Evolutionary conservation across 192 early-diverging fungal species (phyloP).

Genomic region (Mortierella hygrophila): DNA sequence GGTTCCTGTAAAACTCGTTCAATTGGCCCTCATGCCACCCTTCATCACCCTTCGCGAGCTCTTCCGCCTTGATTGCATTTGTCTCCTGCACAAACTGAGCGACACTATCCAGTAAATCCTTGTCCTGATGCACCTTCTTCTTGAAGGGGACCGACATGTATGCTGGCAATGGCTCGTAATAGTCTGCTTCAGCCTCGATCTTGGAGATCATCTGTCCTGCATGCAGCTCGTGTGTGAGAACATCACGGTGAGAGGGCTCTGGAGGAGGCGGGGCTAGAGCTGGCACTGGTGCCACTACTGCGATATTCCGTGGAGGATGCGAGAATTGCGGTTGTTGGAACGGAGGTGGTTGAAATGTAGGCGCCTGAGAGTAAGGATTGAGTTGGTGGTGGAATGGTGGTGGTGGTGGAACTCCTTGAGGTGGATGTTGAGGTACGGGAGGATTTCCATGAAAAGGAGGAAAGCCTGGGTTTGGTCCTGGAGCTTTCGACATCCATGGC

Average conservation of each 20-base stretch:
- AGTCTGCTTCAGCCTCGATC: conserved; percentile 37
- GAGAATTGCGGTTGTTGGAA: conserved; percentile 5
- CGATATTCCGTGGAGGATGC: not conserved
- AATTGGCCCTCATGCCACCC: conserved; percentile 37
- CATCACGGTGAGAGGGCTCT: conserved; percentile 33
- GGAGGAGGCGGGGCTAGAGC: conserved; percentile 4
- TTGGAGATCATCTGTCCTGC: conserved; percentile 47
- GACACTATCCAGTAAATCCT: not conserved
- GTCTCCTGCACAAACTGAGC: conserved; percentile 19
- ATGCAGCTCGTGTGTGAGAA: conserved; percentile 27
- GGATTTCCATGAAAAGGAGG: not conserved
- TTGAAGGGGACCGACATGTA: conserved; percentile 26
- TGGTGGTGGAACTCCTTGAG: not conserved
- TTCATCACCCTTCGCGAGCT: conserved; percentile 8
- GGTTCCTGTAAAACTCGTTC: conserved; percentile 15
- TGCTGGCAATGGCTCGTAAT: conserved; percentile 41
- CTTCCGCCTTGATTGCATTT: not conserved
- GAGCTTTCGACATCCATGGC: not conserved
- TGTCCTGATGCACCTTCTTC: not conserved
- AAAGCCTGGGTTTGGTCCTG: not conserved
- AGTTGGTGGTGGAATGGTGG: not conserved
- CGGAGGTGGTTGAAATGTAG: conserved; percentile 13
- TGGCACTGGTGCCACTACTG: not conserved
- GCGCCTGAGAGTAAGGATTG: not conserved
- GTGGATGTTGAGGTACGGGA: not conserved